phyloP scores from a whole-genome alignment of 2,329 filamentous ascomycete species.

The Lachnellula occidentalis region DNA sequence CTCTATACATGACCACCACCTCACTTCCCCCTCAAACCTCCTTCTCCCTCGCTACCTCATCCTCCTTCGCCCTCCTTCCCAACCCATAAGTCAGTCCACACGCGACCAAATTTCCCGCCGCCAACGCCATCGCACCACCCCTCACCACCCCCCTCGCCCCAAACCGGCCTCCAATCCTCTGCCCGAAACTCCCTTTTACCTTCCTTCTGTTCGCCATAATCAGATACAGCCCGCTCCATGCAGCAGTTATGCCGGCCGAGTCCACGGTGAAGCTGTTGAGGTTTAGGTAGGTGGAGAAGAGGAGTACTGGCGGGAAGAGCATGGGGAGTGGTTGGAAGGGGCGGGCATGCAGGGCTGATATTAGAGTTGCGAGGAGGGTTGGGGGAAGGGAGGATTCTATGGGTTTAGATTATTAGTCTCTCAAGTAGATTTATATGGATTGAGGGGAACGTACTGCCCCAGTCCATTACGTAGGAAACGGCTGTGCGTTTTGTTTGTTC shows the following conservation, averaged over 20 bases:
- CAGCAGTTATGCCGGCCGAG: conserved; percentile 56
- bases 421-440: background rate
- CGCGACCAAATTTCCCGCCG: conserved; percentile 43
- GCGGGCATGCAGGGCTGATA: conserved; percentile 60
- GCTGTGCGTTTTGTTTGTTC: conserved; percentile 34
- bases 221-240: conserved; percentile 62
- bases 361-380: conserved; percentile 58
- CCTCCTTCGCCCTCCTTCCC: conserved; percentile 35
- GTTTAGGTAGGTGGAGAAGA: conserved; percentile 63
- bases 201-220: conserved; percentile 54
- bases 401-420: conserved; percentile 11
- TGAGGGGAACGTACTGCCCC: conserved; percentile 42
- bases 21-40: too few relatives aligned
- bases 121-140: conserved; percentile 45
- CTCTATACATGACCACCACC: too few relatives aligned
- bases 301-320: conserved; percentile 59
- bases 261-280: conserved; percentile 57
- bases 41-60: conserved; percentile 6
- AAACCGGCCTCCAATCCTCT: conserved; percentile 42
- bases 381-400: conserved; percentile 60
- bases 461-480: conserved; percentile 42
- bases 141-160: conserved; percentile 45
- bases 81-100: conserved; percentile 48
- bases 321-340: conserved; percentile 62
- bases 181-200: conserved; percentile 16